Conservation (phyloP, 2,329 filamentous ascomycete species). For the Fusarium hainanense region DNA sequence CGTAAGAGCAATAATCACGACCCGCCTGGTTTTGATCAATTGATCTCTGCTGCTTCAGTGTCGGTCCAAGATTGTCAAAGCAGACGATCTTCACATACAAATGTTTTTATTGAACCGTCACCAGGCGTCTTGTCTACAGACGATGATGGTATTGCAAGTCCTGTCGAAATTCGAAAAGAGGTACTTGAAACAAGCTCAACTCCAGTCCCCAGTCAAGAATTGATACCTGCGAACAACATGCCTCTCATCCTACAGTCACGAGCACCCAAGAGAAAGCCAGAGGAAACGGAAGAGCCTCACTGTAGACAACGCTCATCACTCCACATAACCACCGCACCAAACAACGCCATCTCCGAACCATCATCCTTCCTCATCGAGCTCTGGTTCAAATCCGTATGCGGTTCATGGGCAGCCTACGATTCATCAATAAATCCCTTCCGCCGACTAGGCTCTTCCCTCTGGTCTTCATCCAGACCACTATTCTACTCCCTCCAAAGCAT, state of each 20-base stretch:
- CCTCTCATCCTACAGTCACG: constrained; percentile 4
- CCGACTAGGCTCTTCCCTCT: constrained; percentile 25
- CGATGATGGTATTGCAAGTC: no score
- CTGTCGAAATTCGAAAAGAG: fast-evolving
- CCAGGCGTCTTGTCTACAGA: background rate
- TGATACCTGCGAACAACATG: background rate
- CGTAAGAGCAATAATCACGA: constrained; percentile 7
- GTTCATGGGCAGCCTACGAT: constrained; percentile 40
- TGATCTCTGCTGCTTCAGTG: constrained; percentile 27
- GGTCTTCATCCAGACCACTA: constrained; percentile 20
- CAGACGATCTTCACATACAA: background rate
- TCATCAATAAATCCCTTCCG: constrained; percentile 36
- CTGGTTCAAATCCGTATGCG: constrained; percentile 40
- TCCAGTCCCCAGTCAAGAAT: fast-evolving
- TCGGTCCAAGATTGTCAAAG: constrained; percentile 7
- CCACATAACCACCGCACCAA: constrained; percentile 2
- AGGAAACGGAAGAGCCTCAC: background rate
- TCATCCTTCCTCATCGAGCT: constrained; percentile 32
- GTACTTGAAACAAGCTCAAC: background rate
- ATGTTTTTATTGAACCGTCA: background rate
- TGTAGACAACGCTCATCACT: background rate
- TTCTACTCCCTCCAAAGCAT: constrained; percentile 41
- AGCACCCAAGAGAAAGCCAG: background rate
- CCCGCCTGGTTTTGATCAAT: constrained; percentile 23
- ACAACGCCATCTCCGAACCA: constrained; percentile 26